Percentiles rank a stretch among this genome's conserved stretches.
These are phyloP conservation scores for Kurtzmaniella cleridarum DNA, from an alignment of 805 yeast species.

Conservation along the genomic window DNA sequence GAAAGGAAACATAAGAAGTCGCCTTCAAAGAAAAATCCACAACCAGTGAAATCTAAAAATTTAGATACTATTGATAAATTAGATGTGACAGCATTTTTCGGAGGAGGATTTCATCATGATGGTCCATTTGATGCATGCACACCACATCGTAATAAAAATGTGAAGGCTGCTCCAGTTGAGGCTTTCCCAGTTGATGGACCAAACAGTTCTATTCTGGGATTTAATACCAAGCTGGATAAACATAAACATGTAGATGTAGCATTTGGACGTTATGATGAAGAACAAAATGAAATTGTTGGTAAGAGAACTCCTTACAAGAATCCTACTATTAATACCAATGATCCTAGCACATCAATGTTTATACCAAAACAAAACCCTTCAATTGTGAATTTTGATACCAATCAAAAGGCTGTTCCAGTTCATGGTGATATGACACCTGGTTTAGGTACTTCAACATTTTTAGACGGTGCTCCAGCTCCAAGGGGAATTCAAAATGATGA, in stretches of 20 bases:
- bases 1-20: constrained; percentile 21
- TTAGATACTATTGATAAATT: constrained; percentile 92
- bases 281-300: constrained; percentile 35
- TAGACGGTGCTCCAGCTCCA: constrained; percentile 95
- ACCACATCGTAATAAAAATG: constrained; percentile 84
- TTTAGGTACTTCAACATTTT: constrained; percentile 83
- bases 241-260: constrained; percentile 62
- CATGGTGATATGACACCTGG: constrained; percentile 89
- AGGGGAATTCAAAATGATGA: constrained; percentile 27
- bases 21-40: constrained; percentile 36
- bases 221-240: constrained; percentile 44
- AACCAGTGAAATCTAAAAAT: constrained; percentile 55
- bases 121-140: constrained; percentile 99
- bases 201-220: constrained; percentile 74
- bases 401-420: constrained; percentile 59
- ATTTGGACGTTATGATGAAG: constrained; percentile 59
- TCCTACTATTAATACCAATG: constrained; percentile 13
- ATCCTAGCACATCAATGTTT: constrained; percentile 16
- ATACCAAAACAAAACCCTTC: constrained; percentile 47
- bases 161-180: constrained; percentile 78
- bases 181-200: constrained; percentile 98
- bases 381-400: constrained; percentile 67
- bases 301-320: constrained; percentile 15
- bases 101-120: constrained; percentile 94
- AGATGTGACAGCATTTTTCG: constrained; percentile 93